Conservation (phyloP, 352 stramenopile species). For the Globisporangium nodosum region DNA sequence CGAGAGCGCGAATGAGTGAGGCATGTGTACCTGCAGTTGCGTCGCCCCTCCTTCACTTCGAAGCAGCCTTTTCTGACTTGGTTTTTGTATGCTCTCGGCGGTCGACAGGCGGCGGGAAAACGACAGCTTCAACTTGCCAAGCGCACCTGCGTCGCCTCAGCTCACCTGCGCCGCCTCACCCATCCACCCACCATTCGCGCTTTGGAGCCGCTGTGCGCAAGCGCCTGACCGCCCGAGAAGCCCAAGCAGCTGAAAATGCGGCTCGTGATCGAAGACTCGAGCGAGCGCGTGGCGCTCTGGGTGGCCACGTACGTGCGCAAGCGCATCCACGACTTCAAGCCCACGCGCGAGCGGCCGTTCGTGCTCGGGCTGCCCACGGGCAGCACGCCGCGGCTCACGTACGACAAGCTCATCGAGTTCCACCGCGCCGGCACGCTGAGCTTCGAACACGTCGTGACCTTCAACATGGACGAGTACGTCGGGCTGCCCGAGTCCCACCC, state of each 20-base stretch:
- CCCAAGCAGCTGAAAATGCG: constrained; percentile 37
- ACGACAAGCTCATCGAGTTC: constrained; percentile 78
- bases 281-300: constrained; percentile 58
- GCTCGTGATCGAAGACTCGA: constrained; percentile 81
- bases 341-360: constrained; percentile 69
- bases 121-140: background rate
- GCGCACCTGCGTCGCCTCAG: no score
- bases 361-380: constrained; percentile 85
- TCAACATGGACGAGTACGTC: constrained; percentile 92
- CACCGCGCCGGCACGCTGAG: constrained; percentile 33
- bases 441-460: constrained; percentile 87
- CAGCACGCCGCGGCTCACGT: constrained; percentile 79
- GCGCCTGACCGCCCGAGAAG: background rate
- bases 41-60: background rate
- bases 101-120: background rate
- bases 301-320: constrained; percentile 79
- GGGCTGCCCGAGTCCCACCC: constrained; percentile 66
- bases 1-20: background rate
- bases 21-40: background rate
- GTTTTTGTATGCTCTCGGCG: background rate
- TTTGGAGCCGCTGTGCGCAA: background rate
- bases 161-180: background rate
- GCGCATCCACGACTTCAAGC: constrained; percentile 73
- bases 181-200: background rate
- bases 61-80: background rate